Evolutionary conservation across 306 rosid species (phyloP).

Genomic region (Citrullus amarus): DNA sequence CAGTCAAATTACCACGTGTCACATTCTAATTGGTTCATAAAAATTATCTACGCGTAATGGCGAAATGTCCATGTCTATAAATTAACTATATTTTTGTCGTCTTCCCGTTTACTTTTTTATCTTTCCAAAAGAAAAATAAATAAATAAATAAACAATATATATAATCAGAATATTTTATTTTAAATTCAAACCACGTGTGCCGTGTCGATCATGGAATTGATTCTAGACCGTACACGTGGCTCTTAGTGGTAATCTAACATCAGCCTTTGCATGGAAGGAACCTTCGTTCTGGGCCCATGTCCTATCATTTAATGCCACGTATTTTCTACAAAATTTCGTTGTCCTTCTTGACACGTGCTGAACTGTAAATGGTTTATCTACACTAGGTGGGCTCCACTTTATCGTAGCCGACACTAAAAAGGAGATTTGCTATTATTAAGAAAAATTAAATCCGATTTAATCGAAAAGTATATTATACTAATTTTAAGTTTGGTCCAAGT

Average conservation of each 20-base stretch:
- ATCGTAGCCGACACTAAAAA: constrained; percentile 1
- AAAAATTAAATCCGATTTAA: background rate
- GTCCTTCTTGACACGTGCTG: constrained; percentile 25
- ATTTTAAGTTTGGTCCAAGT: background rate
- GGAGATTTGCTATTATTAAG: background rate
- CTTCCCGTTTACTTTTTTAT: background rate
- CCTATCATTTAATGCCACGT: constrained; percentile 19
- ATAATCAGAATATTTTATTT: background rate
- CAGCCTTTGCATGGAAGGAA: constrained; percentile 33
- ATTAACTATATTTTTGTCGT: constrained; percentile 1
- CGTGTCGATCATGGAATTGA: constrained; percentile 15
- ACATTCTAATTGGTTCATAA: background rate
- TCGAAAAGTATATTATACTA: background rate
- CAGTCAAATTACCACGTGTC: background rate
- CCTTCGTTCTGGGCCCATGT: background rate
- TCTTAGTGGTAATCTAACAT: constrained; percentile 6
- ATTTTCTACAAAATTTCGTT: background rate
- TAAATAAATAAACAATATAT: background rate
- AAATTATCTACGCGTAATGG: background rate
- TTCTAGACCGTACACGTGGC: constrained; percentile 37
- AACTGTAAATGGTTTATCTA: constrained; percentile 2
- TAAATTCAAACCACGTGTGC: constrained; percentile 15
- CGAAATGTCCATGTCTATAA: background rate
- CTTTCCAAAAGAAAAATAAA: background rate
- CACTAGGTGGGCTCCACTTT: background rate